A percentile compares a stretch with the other conserved stretches of the same genome.
Evolutionary conservation across 805 yeast genomes (phyloP).

Genomic region (Pichia cabralensis): DNA sequence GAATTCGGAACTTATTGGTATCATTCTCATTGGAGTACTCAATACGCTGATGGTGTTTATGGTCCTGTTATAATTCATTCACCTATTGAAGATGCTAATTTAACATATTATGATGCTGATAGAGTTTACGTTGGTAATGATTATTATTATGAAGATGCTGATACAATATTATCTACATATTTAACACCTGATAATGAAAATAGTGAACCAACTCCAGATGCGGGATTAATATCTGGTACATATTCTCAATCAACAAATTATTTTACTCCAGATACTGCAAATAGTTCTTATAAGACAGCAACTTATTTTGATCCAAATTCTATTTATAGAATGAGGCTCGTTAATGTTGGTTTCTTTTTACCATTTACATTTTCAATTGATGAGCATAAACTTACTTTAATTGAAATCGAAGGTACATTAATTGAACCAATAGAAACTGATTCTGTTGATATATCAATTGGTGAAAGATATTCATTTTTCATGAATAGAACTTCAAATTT

Average conservation of each 20-base stretch:
- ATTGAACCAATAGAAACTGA: slow-evolving; percentile 31
- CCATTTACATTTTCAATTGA: slow-evolving; percentile 46
- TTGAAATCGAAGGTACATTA: slow-evolving; percentile 51
- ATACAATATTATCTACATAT: slow-evolving; percentile 9
- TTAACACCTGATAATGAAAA: slow-evolving; percentile 15
- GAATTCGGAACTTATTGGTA: slow-evolving; percentile 20
- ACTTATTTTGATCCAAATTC: slow-evolving; percentile 31
- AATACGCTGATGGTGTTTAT: slow-evolving; percentile 18
- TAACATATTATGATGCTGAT: slow-evolving; percentile 38
- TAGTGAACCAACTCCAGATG: slow-evolving; percentile 19
- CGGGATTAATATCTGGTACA: slow-evolving; percentile 17
- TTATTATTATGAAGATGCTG: slow-evolving; percentile 35
- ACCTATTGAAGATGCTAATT: slow-evolving; percentile 10
- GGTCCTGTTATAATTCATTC: slow-evolving; percentile 17
- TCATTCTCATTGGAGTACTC: slow-evolving; percentile 18
- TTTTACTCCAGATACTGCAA: slow-evolving; percentile 1
- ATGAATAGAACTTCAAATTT: slow-evolving; percentile 4
- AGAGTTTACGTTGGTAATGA: slow-evolving; percentile 33
- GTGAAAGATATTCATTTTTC: slow-evolving; percentile 17
- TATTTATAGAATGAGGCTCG: slow-evolving; percentile 39
- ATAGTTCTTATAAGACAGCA: slow-evolving; percentile 6
- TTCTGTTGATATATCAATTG: slow-evolving; percentile 13
- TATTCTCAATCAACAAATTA: slow-evolving; percentile 13
- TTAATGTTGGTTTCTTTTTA: slow-evolving; percentile 48
- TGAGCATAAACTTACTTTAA: slow-evolving; percentile 41